Base-by-base conservation (phyloP, 306 rosid genomes). In the Malus fusca region DNA sequence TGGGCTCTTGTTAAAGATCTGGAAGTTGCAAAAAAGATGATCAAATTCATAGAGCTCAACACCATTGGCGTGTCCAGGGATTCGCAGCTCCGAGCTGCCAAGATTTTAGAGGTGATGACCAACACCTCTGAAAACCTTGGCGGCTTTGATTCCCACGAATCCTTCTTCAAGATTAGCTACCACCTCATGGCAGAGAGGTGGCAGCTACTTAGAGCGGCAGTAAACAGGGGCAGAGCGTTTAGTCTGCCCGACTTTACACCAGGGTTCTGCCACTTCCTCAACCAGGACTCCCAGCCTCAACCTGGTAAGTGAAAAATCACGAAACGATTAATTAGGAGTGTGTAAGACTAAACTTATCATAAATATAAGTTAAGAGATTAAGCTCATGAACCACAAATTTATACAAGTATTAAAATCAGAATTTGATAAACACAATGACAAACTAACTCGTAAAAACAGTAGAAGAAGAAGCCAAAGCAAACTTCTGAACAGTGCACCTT, bases 61-160 rank as follows among this genome's bases (percentile, higher is more conserved):
- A 88, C 98, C 46, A 92, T 95, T 19, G 98, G 99, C 4, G 99
- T 95, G 30, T 95, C 99, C 0, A 92, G 85, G 83, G 99, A 92
- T 80, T 92, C 99, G 17, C 99, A 95, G 63, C 83, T 88, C 46
- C 87, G 99, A 42, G 99, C 97, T 14, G 92, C 97, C 9, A 95
- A 87, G 82, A 75, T 92, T 80, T 75, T 93, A 25, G 81, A 82
- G 67, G 80, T 80, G 8, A 86, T 90, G 11, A 79, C 93, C 7
- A 88, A 87, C 51, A 84, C 87, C 78, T 74, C 83, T 19, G 85
- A 75, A 58, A 18, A 81, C 60, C 56, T 33, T 15, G 83, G 77
- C 70, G 56, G 76, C 28, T 77, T 60, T 9, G 65, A 68, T 56
- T 56, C 37, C 2, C 64, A 44, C 0, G 86, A 84, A 65, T 86